Conservation (phyloP, 2,329 filamentous ascomycete species). For the Phaeosphaeria sp. region DNA sequence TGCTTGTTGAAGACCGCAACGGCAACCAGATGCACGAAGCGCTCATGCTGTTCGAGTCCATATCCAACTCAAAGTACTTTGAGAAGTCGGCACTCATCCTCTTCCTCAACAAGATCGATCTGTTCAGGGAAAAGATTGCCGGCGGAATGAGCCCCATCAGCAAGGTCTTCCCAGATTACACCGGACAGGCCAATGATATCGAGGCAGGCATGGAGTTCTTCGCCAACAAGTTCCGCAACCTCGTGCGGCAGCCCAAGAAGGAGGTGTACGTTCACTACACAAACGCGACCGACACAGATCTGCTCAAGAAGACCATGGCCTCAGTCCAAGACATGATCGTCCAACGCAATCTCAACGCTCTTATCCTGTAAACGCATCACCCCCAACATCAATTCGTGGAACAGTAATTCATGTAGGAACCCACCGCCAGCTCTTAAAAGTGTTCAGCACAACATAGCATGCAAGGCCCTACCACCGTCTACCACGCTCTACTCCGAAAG, state of each 20-base stretch:
- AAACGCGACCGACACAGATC: conserved; percentile 59
- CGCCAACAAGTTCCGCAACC: conserved; percentile 58
- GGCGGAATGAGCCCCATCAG: conserved; percentile 55
- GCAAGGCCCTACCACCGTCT: background rate
- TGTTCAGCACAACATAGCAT: background rate
- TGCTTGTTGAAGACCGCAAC: conserved; percentile 93
- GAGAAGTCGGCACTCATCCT: conserved; percentile 59
- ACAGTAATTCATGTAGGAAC: conserved; percentile 5
- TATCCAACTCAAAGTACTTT: conserved; percentile 61
- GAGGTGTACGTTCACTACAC: conserved; percentile 61
- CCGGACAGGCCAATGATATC: conserved; percentile 52
- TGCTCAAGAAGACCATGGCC: conserved; percentile 64
- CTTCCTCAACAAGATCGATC: conserved; percentile 62
- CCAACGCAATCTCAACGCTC: conserved; percentile 58
- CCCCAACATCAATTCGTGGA: background rate
- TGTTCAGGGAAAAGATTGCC: conserved; percentile 58
- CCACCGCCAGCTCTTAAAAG: background rate
- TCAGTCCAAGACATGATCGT: conserved; percentile 63
- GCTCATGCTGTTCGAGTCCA: conserved; percentile 60
- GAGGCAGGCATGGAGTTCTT: conserved; percentile 59
- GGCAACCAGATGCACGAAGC: conserved; percentile 68
- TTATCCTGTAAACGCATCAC: conserved; percentile 49
- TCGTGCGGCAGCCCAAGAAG: conserved; percentile 57
- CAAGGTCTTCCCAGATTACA: conserved; percentile 59
- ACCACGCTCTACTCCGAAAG: background rate